Percentiles rank a stretch among this genome's conserved stretches.
These are phyloP conservation scores for Clathrospora elynae DNA, from an alignment of 2,329 filamentous ascomycete genomes.

Conservation along the genomic window DNA sequence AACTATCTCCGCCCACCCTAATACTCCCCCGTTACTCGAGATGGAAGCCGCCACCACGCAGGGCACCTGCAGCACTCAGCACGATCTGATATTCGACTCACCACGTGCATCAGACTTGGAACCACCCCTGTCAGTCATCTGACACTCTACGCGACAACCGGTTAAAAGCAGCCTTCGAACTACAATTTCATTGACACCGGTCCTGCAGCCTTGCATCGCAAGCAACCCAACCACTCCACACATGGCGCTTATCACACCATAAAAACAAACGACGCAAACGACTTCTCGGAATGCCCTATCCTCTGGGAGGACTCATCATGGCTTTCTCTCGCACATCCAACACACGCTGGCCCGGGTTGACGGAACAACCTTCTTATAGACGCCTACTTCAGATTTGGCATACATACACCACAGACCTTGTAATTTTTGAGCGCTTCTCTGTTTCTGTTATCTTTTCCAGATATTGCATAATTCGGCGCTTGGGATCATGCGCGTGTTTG, in stretches of 20 bases:
- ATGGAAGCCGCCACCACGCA: constrained; percentile 31
- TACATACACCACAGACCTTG: constrained; percentile 32
- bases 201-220: constrained; percentile 23
- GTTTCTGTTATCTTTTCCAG: constrained; percentile 27
- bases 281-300: constrained; percentile 20
- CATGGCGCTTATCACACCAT: constrained; percentile 15
- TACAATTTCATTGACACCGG: constrained; percentile 22
- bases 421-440: constrained; percentile 45
- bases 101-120: constrained; percentile 27
- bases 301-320: constrained; percentile 34
- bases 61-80: constrained; percentile 29
- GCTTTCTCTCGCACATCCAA: constrained; percentile 31
- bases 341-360: constrained; percentile 48
- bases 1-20: constrained; percentile 21
- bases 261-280: constrained; percentile 24
- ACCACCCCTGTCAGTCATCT: constrained; percentile 28
- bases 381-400: constrained; percentile 32
- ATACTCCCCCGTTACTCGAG: constrained; percentile 25
- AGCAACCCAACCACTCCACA: constrained; percentile 15
- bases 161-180: constrained; percentile 27
- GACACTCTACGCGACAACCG: constrained; percentile 25
- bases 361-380: constrained; percentile 36
- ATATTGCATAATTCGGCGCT: constrained; percentile 44
- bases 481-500: constrained; percentile 21
- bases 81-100: constrained; percentile 36